Evolutionary conservation across 1,284 basidiomycete species (phyloP).

Genomic region (Microbotryomycetes sp.): DNA sequence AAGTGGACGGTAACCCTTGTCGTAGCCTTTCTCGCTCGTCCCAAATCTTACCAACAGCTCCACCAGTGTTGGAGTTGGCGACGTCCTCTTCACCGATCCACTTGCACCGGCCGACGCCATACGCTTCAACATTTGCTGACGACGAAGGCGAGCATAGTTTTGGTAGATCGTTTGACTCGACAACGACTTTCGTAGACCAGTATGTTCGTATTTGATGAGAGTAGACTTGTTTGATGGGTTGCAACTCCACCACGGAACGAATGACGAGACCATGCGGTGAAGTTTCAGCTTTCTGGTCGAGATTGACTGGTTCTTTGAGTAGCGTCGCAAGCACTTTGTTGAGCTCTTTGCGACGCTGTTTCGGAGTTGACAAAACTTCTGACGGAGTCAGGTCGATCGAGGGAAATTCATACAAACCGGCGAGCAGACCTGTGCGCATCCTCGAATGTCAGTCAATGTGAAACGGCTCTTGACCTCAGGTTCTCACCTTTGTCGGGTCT

Average conservation of each 20-base stretch:
- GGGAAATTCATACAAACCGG: constrained; percentile 78
- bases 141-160: neutral
- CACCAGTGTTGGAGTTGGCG: constrained; percentile 49
- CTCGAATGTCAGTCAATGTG: constrained; percentile 30
- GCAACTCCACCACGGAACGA: constrained; percentile 24
- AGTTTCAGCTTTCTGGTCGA: constrained; percentile 38
- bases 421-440: constrained; percentile 62
- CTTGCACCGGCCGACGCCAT: constrained; percentile 27
- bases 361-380: constrained; percentile 4
- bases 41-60: constrained; percentile 30
- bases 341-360: constrained; percentile 4
- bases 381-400: constrained; percentile 45
- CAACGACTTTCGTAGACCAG: constrained; percentile 53
- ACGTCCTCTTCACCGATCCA: constrained; percentile 58
- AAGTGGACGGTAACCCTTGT: neutral
- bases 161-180: constrained; percentile 12
- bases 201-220: constrained; percentile 88
- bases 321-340: constrained; percentile 12
- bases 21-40: constrained; percentile 7
- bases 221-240: constrained; percentile 67
- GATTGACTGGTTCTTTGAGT: constrained; percentile 10
- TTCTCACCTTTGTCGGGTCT: constrained; percentile 70
- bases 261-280: constrained; percentile 31
- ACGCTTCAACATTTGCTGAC: neutral
- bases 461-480: neutral